These are phyloP conservation scores for Daldinia grandis DNA, from an alignment of 495 filamentous ascomycete species.

Conservation along the genomic window DNA sequence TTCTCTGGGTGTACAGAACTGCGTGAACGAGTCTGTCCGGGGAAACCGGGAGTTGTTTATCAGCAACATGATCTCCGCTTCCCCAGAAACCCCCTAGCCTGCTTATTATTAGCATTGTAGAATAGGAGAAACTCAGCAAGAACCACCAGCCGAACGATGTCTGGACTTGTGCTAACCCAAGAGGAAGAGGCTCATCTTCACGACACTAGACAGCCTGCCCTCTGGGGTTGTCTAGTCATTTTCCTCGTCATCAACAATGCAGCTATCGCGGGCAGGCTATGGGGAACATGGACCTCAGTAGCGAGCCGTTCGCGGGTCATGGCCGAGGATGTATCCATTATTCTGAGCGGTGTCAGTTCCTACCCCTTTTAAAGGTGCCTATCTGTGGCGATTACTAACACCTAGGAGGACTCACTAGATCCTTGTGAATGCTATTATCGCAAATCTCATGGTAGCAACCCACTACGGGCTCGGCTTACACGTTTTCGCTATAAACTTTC, in stretches of 20 bases:
- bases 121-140: slow-evolving; percentile 1
- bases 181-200: slow-evolving; percentile 30
- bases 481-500: slow-evolving; percentile 32
- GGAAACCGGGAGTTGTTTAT: background rate
- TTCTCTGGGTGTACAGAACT: background rate
- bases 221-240: slow-evolving; percentile 36
- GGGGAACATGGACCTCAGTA: slow-evolving; percentile 41
- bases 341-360: slow-evolving; percentile 39
- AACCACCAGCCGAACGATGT: slow-evolving; percentile 15
- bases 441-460: slow-evolving; percentile 42
- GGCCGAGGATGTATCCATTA: slow-evolving; percentile 33
- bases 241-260: slow-evolving; percentile 40
- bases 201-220: slow-evolving; percentile 29
- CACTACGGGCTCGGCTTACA: slow-evolving; percentile 48
- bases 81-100: background rate
- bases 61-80: background rate
- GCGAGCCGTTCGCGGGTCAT: slow-evolving; percentile 26
- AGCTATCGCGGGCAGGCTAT: slow-evolving; percentile 36
- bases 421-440: slow-evolving; percentile 41
- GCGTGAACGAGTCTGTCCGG: slow-evolving; percentile 2
- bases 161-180: slow-evolving; percentile 4
- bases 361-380: background rate
- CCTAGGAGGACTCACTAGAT: slow-evolving; percentile 20
- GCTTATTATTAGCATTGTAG: background rate
- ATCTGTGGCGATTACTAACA: background rate